Percentiles rank a stretch among this genome's conserved stretches.
These are phyloP conservation scores for Rhizophora apiculata DNA, from an alignment of 345 rosid genomes.

Conservation along the genomic window DNA sequence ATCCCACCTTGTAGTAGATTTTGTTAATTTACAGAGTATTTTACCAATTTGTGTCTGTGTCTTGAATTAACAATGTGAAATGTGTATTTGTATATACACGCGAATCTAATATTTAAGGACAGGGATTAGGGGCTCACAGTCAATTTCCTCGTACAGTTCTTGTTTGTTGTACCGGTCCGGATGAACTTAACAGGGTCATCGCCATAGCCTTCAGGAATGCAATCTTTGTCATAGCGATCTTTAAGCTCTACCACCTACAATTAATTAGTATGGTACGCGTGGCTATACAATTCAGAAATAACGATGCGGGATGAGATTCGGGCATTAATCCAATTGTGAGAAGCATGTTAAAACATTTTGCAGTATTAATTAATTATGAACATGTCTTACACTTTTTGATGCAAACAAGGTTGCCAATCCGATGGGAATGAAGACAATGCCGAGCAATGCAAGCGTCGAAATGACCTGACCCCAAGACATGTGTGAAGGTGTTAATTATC, in stretches of 20 bases:
- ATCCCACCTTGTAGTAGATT: background rate
- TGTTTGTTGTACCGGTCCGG: slow-evolving; percentile 9
- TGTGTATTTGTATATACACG: background rate
- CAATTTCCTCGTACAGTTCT: slow-evolving; percentile 19
- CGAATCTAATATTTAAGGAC: background rate
- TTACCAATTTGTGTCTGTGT: too few relatives aligned
- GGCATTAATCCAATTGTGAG: background rate
- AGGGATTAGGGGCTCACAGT: slow-evolving; percentile 9
- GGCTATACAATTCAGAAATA: background rate
- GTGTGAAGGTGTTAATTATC: too few relatives aligned
- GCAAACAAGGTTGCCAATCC: slow-evolving; percentile 26
- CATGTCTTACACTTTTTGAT: slow-evolving; percentile 20
- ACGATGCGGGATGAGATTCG: background rate
- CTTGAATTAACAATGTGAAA: background rate
- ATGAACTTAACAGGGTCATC: slow-evolving; percentile 4
- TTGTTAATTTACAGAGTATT: background rate
- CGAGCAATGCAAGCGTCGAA: slow-evolving; percentile 12
- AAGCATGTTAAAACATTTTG: background rate
- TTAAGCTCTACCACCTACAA: slow-evolving; percentile 30
- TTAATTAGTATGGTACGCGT: background rate
- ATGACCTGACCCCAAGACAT: slow-evolving; percentile 23
- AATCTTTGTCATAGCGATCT: slow-evolving; percentile 23
- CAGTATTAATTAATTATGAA: background rate
- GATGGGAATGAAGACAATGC: slow-evolving; percentile 24
- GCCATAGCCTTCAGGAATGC: slow-evolving; percentile 16